phyloP scores from a whole-genome alignment of 257 asterid species.

The Nicotiana sylvestris region DNA sequence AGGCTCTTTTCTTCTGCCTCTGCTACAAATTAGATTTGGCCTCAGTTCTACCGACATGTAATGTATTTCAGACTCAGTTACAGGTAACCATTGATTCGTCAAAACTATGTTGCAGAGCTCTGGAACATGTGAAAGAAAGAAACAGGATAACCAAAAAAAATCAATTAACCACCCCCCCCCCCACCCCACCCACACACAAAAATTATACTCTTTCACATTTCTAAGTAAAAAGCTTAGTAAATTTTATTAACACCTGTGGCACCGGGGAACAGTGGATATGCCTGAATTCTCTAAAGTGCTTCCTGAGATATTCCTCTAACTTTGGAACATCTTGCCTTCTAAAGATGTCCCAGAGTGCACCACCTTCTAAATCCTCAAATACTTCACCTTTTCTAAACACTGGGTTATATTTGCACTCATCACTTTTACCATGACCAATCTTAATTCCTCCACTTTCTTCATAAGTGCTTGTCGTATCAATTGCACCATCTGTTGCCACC shows the following conservation, averaged over 20 bases:
- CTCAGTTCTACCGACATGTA: not conserved
- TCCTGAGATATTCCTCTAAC: constrained; percentile 51
- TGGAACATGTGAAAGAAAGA: not conserved
- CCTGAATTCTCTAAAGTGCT: constrained; percentile 40
- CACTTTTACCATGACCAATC: constrained; percentile 5
- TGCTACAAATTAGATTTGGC: not conserved
- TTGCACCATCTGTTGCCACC: not conserved
- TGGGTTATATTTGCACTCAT: not conserved
- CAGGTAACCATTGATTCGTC: not conserved
- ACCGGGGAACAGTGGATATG: constrained; percentile 41
- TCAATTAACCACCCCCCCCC: not conserved
- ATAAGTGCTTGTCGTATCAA: not conserved
- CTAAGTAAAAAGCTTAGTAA: not conserved
- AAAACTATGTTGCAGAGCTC: not conserved
- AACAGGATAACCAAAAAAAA: not conserved
- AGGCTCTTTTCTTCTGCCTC: not conserved
- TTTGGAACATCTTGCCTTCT: constrained; percentile 79
- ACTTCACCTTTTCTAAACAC: constrained; percentile 13
- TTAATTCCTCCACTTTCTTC: constrained; percentile 1
- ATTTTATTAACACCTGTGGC: constrained; percentile 40
- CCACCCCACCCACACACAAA: not conserved
- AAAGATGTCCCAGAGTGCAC: constrained; percentile 95
- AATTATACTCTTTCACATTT: not conserved
- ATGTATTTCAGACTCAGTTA: not conserved
- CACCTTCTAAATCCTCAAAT: constrained; percentile 36